Percentiles rank a stretch among this genome's conserved stretches.
Evolutionary conservation across 169 alveolate species (phyloP).

Genomic region (Cryptosporidium meleagridis): DNA sequence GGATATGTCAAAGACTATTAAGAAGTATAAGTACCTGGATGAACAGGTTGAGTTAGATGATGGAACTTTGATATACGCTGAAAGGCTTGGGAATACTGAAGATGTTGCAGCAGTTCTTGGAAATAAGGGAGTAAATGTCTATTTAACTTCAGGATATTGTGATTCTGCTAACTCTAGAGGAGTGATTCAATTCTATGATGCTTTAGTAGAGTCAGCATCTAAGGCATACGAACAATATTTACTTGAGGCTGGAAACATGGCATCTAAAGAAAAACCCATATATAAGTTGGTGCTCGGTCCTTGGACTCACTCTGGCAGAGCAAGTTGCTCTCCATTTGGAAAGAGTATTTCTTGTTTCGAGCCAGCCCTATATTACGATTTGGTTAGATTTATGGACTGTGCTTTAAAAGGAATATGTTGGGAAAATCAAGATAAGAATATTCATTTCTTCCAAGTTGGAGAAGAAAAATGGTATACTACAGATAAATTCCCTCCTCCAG

Average conservation of each 20-base stretch:
- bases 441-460: conserved; percentile 81
- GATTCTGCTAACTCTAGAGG: conserved; percentile 80
- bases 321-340: conserved; percentile 79
- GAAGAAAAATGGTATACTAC: conserved; percentile 78
- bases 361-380: conserved; percentile 73
- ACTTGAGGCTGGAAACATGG: conserved; percentile 45
- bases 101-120: conserved; percentile 72
- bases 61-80: conserved; percentile 61
- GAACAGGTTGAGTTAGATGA: conserved; percentile 75
- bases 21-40: conserved; percentile 71
- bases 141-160: conserved; percentile 77
- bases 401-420: conserved; percentile 77
- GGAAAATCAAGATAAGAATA: conserved; percentile 76
- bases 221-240: conserved; percentile 42
- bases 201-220: conserved; percentile 53
- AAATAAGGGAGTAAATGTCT: conserved; percentile 76
- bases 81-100: conserved; percentile 76
- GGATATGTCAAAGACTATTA: conserved; percentile 78
- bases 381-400: conserved; percentile 80
- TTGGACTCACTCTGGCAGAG: conserved; percentile 81
- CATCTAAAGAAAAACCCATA: conserved; percentile 36
- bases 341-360: conserved; percentile 78
- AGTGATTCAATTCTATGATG: conserved; percentile 75
- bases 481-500: conserved; percentile 75
- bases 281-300: conserved; percentile 77